Base-by-base conservation (phyloP, 805 yeast genomes). In the Saccharomycopsis oosterbeekiorum region DNA sequence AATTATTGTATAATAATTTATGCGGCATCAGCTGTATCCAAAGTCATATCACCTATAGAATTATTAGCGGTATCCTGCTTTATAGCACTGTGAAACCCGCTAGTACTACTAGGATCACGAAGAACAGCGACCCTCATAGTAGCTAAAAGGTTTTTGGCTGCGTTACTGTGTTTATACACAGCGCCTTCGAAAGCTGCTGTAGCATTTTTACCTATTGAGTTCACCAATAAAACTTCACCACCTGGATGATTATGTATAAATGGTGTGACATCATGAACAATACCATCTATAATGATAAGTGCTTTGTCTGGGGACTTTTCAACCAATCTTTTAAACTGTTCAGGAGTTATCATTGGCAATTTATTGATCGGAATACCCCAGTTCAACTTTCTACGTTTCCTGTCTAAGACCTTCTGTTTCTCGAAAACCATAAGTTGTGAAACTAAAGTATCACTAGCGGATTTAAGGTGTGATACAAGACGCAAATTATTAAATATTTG, bases 361-460 rank as follows among this genome's bases (percentile, higher is more conserved):
- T 85, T 86, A 65, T 91, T 93, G 59, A 93, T 86, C 2, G 97
- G 96, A 1, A 92, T 88, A 21, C 97, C 97, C 97, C 97, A 92
- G 75, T 89, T 88, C 63, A 92, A 78, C 65, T 84, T 84, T 12
- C 89, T 78, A 65, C 94, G 79, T 75, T 89, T 84, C 64, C 83
- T 77, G 73, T 92, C 96, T 29, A 92, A 78, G 64, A 85, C 76
- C 73, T 84, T 84, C 74, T 92, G 98, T 71, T 85, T 86, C 70
- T 91, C 97, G 68, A 85, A 89, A 21, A 93, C 84, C 26, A 84
- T 71, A 56, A 90, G 86, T 69, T 84, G 85, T 62, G 88, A 86
- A 50, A 86, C 75, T 70, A 87, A 79, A 66, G 82, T 66, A n/a
- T 60, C 56, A 39, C 64, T 64, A 2, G 75, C 85, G 67, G 75